phyloP scores from a whole-genome alignment of 2,329 filamentous ascomycete species.

The Xylaria sp. region DNA sequence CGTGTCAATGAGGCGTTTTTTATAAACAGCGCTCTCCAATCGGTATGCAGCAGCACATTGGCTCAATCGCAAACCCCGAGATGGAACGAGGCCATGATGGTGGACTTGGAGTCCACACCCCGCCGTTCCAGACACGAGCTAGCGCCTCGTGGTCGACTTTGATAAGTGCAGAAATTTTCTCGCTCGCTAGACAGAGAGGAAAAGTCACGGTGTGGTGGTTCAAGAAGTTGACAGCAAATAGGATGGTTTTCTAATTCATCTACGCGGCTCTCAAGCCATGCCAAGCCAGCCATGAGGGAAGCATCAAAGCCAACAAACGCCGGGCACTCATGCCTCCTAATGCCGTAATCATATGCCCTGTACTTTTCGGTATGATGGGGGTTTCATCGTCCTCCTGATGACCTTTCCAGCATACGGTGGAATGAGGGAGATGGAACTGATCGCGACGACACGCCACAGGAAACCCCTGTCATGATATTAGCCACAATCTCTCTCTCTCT shows the following conservation, averaged over 20 bases:
- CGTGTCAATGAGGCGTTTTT: too few relatives aligned
- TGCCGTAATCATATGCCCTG: slow-evolving; percentile 53
- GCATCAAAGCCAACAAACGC: slow-evolving; percentile 10
- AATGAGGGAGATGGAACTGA: slow-evolving; percentile 72
- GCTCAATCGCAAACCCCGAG: neutral
- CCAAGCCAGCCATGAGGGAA: slow-evolving; percentile 5
- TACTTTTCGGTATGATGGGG: slow-evolving; percentile 92
- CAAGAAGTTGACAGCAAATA: neutral
- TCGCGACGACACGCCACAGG: slow-evolving; percentile 79
- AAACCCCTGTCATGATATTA: slow-evolving; percentile 56
- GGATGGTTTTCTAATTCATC: neutral
- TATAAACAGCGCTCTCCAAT: too few relatives aligned
- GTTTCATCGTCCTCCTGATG: slow-evolving; percentile 77
- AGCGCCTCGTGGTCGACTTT: neutral
- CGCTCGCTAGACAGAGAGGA: too few relatives aligned
- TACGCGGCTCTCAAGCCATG: neutral
- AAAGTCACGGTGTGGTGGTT: too few relatives aligned
- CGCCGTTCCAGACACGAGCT: neutral
- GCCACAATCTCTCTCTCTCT: neutral
- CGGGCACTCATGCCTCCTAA: slow-evolving; percentile 10
- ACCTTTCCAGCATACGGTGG: slow-evolving; percentile 86
- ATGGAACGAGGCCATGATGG: neutral
- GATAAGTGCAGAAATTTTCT: neutral
- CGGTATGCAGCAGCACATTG: too few relatives aligned
- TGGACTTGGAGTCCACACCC: neutral